Conservation (phyloP, 2,329 filamentous ascomycete genomes). For the Aspergillus persii region DNA sequence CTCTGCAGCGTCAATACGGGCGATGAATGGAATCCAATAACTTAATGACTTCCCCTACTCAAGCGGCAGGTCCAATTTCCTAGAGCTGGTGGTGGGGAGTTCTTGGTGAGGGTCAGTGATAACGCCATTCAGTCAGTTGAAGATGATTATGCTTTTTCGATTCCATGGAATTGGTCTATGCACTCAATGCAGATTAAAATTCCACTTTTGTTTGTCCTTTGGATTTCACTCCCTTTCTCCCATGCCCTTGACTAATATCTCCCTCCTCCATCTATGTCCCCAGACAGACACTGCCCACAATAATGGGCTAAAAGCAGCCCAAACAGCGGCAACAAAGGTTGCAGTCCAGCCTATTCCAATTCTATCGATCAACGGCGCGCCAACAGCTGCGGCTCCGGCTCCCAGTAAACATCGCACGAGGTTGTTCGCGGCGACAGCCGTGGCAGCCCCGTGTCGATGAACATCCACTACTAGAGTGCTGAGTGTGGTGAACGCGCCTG, state of each 20-base stretch:
- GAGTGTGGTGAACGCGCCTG: constrained; percentile 37
- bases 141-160: background rate
- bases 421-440: constrained; percentile 23
- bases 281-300: constrained; percentile 19
- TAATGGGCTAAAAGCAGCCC: constrained; percentile 20
- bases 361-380: constrained; percentile 18
- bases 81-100: background rate
- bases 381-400: constrained; percentile 22
- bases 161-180: background rate
- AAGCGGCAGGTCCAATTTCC: background rate
- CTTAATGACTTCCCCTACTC: too few relatives aligned
- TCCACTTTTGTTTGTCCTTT: background rate
- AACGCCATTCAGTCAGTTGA: background rate
- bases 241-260: background rate
- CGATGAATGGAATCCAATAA: background rate
- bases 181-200: background rate
- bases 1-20: background rate
- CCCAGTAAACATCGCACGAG: constrained; percentile 23
- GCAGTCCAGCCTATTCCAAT: constrained; percentile 28
- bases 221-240: background rate
- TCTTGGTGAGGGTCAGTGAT: too few relatives aligned
- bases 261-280: constrained; percentile 17
- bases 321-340: constrained; percentile 21
- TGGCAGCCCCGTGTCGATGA: constrained; percentile 20
- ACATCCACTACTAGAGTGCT: constrained; percentile 48